Percentiles rank a stretch among this genome's conserved stretches.
Evolutionary conservation across 805 yeast genomes (phyloP).

Genomic region (Isabelozyma gotoi): DNA sequence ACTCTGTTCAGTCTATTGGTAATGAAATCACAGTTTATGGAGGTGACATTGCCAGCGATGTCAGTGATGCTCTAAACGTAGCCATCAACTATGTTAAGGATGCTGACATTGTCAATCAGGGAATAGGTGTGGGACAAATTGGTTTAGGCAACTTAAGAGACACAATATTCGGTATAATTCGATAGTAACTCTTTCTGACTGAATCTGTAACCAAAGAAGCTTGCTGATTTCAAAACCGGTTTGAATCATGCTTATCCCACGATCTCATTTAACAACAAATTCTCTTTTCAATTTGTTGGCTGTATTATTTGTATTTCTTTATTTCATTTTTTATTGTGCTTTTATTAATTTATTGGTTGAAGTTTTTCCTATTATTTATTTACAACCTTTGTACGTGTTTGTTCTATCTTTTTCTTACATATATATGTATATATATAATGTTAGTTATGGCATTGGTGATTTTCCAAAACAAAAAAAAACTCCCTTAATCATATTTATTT

Average conservation of each 20-base stretch:
- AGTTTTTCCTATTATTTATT: not conserved
- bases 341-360: not conserved
- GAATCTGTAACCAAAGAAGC: too few species aligned
- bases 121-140: slow-evolving; percentile 24
- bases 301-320: not conserved
- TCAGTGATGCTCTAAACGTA: slow-evolving; percentile 10
- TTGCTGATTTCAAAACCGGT: too few species aligned
- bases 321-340: not conserved
- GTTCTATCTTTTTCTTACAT: not conserved
- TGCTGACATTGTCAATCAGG: slow-evolving; percentile 15
- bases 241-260: too few species aligned
- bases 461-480: too few species aligned
- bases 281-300: not conserved
- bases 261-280: too few species aligned
- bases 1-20: slow-evolving; percentile 6
- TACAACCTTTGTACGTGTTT: not conserved
- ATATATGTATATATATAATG: too few species aligned
- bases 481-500: slow-evolving; percentile 1
- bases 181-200: not conserved
- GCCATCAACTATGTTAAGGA: slow-evolving; percentile 12
- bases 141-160: slow-evolving; percentile 35
- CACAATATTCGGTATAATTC: slow-evolving; percentile 20
- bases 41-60: slow-evolving; percentile 8
- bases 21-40: slow-evolving; percentile 8
- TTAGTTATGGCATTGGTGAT: too few species aligned